Evolutionary conservation across 2,329 filamentous ascomycete genomes (phyloP), one percentile per base, ranked within the genome.

Genomic region (Ilyonectria robusta): DNA sequence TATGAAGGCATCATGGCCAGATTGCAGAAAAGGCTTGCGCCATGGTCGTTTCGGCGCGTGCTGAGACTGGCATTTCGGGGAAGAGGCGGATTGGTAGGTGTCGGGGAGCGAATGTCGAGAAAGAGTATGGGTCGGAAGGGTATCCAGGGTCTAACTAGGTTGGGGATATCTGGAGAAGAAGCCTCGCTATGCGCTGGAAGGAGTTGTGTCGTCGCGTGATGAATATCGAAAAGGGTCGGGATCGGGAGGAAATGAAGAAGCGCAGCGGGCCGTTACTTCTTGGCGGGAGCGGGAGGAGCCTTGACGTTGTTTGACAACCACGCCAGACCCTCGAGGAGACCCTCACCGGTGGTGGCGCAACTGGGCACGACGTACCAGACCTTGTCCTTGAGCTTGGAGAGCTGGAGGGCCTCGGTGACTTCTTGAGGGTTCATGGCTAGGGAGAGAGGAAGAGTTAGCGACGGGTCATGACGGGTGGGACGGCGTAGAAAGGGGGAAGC

Each of bases 251-350:
- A 29, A 33, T 37, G 44, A 35, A 53, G 29, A 59, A 46, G 26
- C 40, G 50, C 15, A 51, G 58, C 29, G 48, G 48, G 15, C 37
- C 31, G 66, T 73, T 86, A 88, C 80, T 87, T 88, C 84, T 88
- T 89, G 63, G 81, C 82, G 31, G 86, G 86, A 21, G 84, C 79
- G 26, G 86, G 84, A 48, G 87, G 87, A 7, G 87, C 84, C 84
- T 95, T 95, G 83, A 95, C 91, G 78, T 94, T 95, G 83, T 94
- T 94, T 72, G 92, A 94, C 72, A 95, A 86, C 93, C 93, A 95
- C 61, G 91, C 92, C 79, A 96, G 84, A 73, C 93, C 93, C 82
- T 95, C 93, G 73, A 94, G 88, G 66, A 96, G 86, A 76, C 93
- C 93, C 78, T 94, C 93, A 66, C 93, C 93, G 19, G 92, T 92